phyloP scores from a whole-genome alignment of 73 alveolate species.

The Diophrys sp. region DNA sequence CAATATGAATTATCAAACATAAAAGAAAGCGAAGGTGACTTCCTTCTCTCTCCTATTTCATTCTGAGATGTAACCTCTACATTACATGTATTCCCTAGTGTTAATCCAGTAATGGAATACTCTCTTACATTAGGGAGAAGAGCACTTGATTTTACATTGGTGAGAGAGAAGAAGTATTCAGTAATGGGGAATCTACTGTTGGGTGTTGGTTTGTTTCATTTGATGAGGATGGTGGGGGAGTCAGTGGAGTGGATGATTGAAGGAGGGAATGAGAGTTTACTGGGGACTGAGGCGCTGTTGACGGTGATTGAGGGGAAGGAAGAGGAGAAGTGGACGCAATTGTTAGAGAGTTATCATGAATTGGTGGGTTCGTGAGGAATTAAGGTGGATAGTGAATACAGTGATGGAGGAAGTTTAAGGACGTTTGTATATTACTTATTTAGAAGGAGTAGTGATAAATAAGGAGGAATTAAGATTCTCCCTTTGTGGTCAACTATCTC shows the following conservation, averaged over 20 bases:
- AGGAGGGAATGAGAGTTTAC: slow-evolving; percentile 45
- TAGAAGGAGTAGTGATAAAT: no score
- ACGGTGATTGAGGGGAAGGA: slow-evolving; percentile 31
- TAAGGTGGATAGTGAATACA: slow-evolving; percentile 30
- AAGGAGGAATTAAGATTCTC: no score
- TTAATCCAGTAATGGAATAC: slow-evolving; percentile 29
- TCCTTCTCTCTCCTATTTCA: slow-evolving; percentile 46
- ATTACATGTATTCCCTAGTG: slow-evolving; percentile 44
- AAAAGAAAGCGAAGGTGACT: slow-evolving; percentile 41
- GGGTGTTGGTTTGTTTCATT: slow-evolving; percentile 36
- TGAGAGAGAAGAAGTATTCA: slow-evolving; percentile 34
- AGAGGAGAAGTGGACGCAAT: slow-evolving; percentile 52
- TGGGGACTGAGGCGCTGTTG: slow-evolving; percentile 63
- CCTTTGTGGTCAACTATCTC: no score
- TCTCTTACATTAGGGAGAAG: background rate
- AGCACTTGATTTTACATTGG: slow-evolving; percentile 15
- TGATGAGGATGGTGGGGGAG: slow-evolving; percentile 38
- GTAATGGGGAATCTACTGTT: slow-evolving; percentile 66
- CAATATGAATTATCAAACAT: slow-evolving; percentile 46
- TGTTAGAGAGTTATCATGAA: slow-evolving; percentile 55
- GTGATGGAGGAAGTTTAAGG: slow-evolving; percentile 33
- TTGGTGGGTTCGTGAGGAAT: slow-evolving; percentile 52
- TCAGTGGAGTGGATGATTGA: slow-evolving; percentile 29
- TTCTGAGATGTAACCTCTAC: slow-evolving; percentile 53
- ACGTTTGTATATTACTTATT: slow-evolving; percentile 71